Percentiles rank a stretch among this genome's conserved stretches.
phyloP scores from a whole-genome alignment of 2,329 filamentous ascomycete species.

The Talaromyces pinophilus region DNA sequence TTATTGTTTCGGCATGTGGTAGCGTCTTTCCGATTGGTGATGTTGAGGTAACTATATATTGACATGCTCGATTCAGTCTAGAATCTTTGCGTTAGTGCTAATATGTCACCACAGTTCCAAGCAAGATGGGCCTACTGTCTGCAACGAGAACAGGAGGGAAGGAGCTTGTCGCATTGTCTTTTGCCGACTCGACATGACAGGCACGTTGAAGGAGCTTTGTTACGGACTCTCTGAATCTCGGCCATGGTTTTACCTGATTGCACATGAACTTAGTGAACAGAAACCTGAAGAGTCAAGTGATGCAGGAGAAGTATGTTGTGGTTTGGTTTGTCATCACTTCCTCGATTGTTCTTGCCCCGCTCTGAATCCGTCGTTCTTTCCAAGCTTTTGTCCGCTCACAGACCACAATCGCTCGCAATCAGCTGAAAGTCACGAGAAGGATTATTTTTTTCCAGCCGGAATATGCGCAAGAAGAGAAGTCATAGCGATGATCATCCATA shows the following conservation, averaged over 20 bases:
- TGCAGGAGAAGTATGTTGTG: not conserved
- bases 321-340: not conserved
- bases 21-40: not conserved
- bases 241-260: not conserved
- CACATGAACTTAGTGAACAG: not conserved
- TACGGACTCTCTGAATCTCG: not conserved
- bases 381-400: too few relatives aligned
- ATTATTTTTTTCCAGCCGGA: too few relatives aligned
- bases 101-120: not conserved
- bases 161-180: constrained; percentile 1
- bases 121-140: not conserved
- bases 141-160: constrained; percentile 1
- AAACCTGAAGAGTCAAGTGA: not conserved
- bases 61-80: not conserved
- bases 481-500: too few relatives aligned
- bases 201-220: not conserved
- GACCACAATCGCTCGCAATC: too few relatives aligned
- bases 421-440: too few relatives aligned
- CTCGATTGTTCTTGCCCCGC: too few relatives aligned
- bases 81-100: not conserved
- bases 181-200: not conserved
- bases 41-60: not conserved
- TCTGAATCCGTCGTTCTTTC: too few relatives aligned
- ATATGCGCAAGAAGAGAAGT: too few relatives aligned
- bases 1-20: not conserved